Base-by-base conservation (phyloP, 768 basidiomycete genomes). In the Calocera cornea region DNA sequence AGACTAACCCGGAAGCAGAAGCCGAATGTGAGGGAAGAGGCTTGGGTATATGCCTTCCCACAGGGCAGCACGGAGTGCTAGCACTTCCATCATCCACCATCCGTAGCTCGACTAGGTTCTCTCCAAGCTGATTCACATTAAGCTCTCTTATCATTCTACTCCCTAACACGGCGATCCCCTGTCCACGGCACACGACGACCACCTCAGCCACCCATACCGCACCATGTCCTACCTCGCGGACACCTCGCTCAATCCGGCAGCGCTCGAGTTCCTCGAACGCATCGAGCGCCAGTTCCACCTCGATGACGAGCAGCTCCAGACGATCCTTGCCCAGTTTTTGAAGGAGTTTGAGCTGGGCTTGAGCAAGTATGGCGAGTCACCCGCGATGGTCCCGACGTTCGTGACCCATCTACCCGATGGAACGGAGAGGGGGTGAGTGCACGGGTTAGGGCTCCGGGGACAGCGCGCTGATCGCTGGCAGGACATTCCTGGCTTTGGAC, bases 331-430 rank as follows among this genome's bases (percentile, higher is more conserved):
- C 40, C 84, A 87, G 33, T 97, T 98, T 77, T 80, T 94, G 36
- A 80, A 83, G 66, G 95, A 97, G 74, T 87, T 93, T 73, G 80
- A 82, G 36, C 73, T 83, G 8, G 97, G 97, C 16, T 78, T 99
- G 19, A 76, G 79, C 1, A 78, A 78, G 71, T 93, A 93, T 79
- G 85, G 84, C 38, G 84, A 88, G 50, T 80, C 88, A 41, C 89
- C 95, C 87, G 92, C 94, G 5, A 97, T 97, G 91, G 93, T 97
- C 71, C 97, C 97, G 5, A 90, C 92, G 11, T 99, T 92, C 77
- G 92, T 98, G 47, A 92, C 90, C n/a, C 88, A 88, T 64, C 92
- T 97, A 29, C 97, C 97, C 50, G 83, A 97, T 76, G 97, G 97
- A 54, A 85, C 87, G 64, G 97, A 99, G 78, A 89, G 85, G 68